Conservation (phyloP, 208 protist species). For the Leishmania tropica region DNA sequence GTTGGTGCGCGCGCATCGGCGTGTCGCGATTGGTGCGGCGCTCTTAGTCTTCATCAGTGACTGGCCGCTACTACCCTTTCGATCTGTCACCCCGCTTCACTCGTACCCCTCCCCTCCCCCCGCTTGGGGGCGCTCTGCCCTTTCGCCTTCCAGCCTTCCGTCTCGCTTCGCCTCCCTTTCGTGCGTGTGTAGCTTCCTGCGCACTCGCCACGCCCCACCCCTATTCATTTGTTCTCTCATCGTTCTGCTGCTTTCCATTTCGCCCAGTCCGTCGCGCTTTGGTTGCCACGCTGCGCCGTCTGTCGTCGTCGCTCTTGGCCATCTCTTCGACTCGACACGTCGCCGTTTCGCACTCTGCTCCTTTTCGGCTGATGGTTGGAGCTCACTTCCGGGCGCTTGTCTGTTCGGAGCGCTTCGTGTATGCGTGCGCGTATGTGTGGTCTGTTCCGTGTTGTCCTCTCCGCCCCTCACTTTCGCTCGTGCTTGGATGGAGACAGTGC, state of each 20-base stretch:
- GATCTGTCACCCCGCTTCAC: neutral
- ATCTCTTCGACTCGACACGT: neutral
- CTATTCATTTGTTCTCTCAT: neutral
- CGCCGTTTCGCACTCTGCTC: neutral
- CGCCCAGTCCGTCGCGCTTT: no score
- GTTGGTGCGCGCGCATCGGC: neutral
- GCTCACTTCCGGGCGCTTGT: neutral
- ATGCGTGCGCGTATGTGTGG: neutral
- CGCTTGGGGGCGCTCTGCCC: neutral
- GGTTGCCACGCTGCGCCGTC: neutral
- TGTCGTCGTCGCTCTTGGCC: neutral
- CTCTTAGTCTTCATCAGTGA: neutral
- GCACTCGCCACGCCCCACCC: neutral
- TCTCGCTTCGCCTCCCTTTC: neutral
- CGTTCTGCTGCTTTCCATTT: neutral
- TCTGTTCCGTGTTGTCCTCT: no score
- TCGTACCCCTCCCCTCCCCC: neutral
- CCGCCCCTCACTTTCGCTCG: neutral
- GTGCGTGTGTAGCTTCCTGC: neutral
- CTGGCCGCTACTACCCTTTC: neutral
- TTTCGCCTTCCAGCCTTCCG: neutral
- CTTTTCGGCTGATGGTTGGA: neutral
- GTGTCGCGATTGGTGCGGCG: neutral
- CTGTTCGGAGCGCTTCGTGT: neutral
- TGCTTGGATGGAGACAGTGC: neutral